Conservation (phyloP, 371 early-diverging fungal genomes). For the Mucor saturninus region DNA sequence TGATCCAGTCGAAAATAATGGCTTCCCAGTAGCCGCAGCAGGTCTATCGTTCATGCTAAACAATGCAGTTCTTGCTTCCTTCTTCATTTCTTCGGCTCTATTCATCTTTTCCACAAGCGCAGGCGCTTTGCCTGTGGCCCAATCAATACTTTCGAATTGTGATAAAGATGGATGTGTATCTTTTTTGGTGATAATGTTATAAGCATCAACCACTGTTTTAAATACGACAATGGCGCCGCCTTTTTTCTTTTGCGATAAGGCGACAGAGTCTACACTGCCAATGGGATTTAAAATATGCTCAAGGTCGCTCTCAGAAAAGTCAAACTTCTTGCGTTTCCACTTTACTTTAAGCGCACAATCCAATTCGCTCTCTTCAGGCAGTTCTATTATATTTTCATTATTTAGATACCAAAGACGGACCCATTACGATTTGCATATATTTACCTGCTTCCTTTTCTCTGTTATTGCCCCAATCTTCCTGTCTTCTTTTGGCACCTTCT, state of each 20-base stretch:
- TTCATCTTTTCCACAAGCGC: constrained; percentile 48
- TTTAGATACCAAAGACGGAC: not conserved
- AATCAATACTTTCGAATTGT: constrained; percentile 46
- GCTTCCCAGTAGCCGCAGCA: constrained; percentile 31
- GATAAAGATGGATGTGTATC: constrained; percentile 39
- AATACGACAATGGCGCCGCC: constrained; percentile 48
- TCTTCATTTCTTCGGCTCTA: constrained; percentile 30
- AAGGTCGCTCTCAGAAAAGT: constrained; percentile 38
- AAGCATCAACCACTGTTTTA: constrained; percentile 52
- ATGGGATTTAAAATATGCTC: constrained; percentile 29
- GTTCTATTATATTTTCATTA: constrained; percentile 10
- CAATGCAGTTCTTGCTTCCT: constrained; percentile 35
- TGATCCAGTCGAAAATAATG: constrained; percentile 32
- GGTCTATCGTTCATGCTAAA: constrained; percentile 23
- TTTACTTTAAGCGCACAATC: constrained; percentile 51
- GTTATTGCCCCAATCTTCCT: constrained; percentile 42
- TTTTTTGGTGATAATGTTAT: constrained; percentile 47
- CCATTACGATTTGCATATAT: not conserved
- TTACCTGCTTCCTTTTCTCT: constrained; percentile 32
- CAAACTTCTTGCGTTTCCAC: constrained; percentile 51
- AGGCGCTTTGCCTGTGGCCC: constrained; percentile 50
- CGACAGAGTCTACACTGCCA: constrained; percentile 44
- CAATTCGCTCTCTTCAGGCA: constrained; percentile 41
- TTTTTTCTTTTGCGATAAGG: constrained; percentile 43
- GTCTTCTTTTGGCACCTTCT: constrained; percentile 45